A percentile compares a stretch with the other conserved stretches of the same genome.
Conservation (phyloP, 768 basidiomycete genomes). For the Pleurotus giganteus region DNA sequence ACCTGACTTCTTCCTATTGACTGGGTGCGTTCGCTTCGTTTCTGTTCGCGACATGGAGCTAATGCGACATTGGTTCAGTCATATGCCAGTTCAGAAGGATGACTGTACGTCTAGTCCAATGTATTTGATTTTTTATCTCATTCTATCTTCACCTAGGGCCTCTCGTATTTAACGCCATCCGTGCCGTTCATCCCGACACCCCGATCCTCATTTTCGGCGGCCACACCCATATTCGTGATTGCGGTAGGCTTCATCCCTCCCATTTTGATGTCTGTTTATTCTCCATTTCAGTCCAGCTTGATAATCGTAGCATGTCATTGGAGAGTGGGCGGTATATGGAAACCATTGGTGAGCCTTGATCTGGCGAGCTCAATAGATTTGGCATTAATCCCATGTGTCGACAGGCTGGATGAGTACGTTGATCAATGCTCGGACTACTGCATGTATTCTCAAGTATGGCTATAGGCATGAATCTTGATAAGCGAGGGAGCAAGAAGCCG, state of each 20-base stretch:
- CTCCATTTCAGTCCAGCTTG: slow-evolving; percentile 69
- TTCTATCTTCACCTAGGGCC: slow-evolving; percentile 48
- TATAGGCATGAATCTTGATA: slow-evolving; percentile 47
- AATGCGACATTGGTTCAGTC: slow-evolving; percentile 38
- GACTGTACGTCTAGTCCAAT: slow-evolving; percentile 44
- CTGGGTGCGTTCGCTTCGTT: slow-evolving; percentile 47
- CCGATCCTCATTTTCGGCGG: slow-evolving; percentile 86
- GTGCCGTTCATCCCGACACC: slow-evolving; percentile 66
- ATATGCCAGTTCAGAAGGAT: slow-evolving; percentile 78
- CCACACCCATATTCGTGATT: slow-evolving; percentile 80
- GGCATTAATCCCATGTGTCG: slow-evolving; percentile 12
- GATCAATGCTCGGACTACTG: background rate
- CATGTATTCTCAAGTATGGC: background rate
- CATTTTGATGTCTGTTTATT: background rate
- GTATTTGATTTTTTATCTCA: background rate
- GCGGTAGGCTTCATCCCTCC: slow-evolving; percentile 36
- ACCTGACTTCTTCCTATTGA: slow-evolving; percentile 80
- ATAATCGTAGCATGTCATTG: slow-evolving; percentile 73
- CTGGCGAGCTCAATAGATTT: background rate
- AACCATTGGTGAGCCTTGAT: slow-evolving; percentile 62
- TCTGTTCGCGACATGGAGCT: background rate
- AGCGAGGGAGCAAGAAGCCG: slow-evolving; percentile 39
- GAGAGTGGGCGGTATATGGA: slow-evolving; percentile 93
- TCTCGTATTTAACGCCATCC: slow-evolving; percentile 68
- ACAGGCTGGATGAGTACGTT: slow-evolving; percentile 64